Conservation (phyloP, 108 stramenopile genomes). For the Nitzschia inconspicua region DNA sequence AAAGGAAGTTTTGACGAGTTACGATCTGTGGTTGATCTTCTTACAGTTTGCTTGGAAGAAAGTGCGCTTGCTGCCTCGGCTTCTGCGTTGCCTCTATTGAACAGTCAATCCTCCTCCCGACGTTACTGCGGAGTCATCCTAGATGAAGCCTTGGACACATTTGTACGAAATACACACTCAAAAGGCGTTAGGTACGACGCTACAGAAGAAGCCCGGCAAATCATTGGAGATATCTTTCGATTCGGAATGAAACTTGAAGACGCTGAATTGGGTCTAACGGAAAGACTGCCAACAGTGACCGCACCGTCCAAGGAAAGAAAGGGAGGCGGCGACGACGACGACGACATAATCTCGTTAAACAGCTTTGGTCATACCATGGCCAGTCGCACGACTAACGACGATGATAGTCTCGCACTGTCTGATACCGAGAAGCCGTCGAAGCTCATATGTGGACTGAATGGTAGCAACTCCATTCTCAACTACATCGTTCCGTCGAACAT, state of each 20-base stretch:
- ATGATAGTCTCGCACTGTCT: not conserved
- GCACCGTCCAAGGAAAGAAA: not conserved
- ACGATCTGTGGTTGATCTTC: constrained; percentile 13
- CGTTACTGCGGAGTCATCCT: constrained; percentile 19
- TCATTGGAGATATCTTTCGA: constrained; percentile 31
- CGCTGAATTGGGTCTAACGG: constrained; percentile 11
- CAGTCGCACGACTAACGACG: not conserved
- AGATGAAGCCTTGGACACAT: constrained; percentile 7
- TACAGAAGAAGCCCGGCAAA: constrained; percentile 27
- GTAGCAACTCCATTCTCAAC: constrained; percentile 18
- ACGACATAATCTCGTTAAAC: too few species aligned
- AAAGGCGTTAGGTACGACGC: constrained; percentile 13
- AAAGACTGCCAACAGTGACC: too few species aligned
- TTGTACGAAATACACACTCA: constrained; percentile 14
- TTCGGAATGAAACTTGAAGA: constrained; percentile 39
- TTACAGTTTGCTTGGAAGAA: constrained; percentile 17
- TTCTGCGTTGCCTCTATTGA: constrained; percentile 25
- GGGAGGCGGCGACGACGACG: not conserved
- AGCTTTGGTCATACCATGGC: too few species aligned
- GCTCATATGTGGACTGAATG: constrained; percentile 2
- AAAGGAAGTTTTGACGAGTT: not conserved
- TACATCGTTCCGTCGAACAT: constrained; percentile 18
- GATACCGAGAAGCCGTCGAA: not conserved
- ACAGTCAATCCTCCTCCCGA: constrained; percentile 14
- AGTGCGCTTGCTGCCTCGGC: constrained; percentile 22